These are phyloP conservation scores for Leccinum boreale DNA, from an alignment of 768 basidiomycete genomes.

Conservation along the genomic window DNA sequence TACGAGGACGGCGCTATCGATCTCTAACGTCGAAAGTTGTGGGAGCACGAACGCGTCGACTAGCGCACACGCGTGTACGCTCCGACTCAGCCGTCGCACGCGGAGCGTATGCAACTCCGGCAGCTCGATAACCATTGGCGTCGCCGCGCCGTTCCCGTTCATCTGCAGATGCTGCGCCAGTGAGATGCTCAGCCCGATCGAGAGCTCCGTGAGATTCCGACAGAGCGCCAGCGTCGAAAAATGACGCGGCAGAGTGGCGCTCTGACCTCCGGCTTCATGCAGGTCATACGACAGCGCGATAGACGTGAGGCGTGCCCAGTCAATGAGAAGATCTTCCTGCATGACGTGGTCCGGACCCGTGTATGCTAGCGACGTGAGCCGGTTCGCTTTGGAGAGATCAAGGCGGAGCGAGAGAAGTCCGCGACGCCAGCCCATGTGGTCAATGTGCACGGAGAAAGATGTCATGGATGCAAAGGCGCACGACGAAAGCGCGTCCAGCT, in stretches of 20 bases:
- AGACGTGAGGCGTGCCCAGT: slow-evolving; percentile 25
- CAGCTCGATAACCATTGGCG: slow-evolving; percentile 11
- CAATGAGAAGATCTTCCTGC: slow-evolving; percentile 21
- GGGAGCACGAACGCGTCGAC: slow-evolving; percentile 22
- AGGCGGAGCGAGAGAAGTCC: slow-evolving; percentile 18
- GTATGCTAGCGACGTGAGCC: slow-evolving; percentile 21
- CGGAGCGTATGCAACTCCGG: slow-evolving; percentile 20
- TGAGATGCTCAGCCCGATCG: slow-evolving; percentile 18
- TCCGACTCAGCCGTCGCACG: slow-evolving; percentile 21
- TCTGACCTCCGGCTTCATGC: slow-evolving; percentile 25
- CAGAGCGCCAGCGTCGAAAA: slow-evolving; percentile 16
- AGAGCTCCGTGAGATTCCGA: slow-evolving; percentile 20
- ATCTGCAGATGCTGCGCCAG: slow-evolving; percentile 13
- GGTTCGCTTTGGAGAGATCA: slow-evolving; percentile 17
- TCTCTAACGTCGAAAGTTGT: slow-evolving; percentile 17
- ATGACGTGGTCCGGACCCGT: slow-evolving; percentile 23
- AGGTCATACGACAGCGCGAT: slow-evolving; percentile 23
- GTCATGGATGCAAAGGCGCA: slow-evolving; percentile 21
- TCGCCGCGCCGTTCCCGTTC: neutral
- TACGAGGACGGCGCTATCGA: slow-evolving; percentile 20
- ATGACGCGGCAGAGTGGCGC: slow-evolving; percentile 18
- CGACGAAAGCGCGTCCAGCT: slow-evolving; percentile 15
- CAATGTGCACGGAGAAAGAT: slow-evolving; percentile 22
- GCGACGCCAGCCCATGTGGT: slow-evolving; percentile 29
- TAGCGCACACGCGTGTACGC: slow-evolving; percentile 14